Evolutionary conservation across 1,139 yeast species (phyloP), one percentile per base, ranked within the genome.

Genomic region (Sugiyamaella pinicola): DNA sequence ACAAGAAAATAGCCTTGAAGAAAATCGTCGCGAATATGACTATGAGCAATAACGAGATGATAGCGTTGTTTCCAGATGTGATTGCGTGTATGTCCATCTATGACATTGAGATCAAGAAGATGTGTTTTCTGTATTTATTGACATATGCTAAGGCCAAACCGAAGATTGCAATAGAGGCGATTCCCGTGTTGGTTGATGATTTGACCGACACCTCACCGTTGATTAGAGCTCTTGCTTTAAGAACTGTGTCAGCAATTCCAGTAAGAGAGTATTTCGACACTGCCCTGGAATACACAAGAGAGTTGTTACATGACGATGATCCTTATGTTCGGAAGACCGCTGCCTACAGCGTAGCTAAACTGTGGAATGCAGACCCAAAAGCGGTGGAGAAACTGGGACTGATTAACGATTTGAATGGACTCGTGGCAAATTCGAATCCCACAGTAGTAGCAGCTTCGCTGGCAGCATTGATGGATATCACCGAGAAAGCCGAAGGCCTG

Each of bases 1-100:
- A 76, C 55, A 74, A 84, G 63, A 84, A 82, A 65, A 71, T 78
- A 19, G 83, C 89, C 0, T 73, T 93, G 60, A 85, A 84, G 68
- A 87, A 87, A 65, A 79, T 89, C 28, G 77, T 90, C 6, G 95
- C 96, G 43, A 91, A 90, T 67, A 78, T 89, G 70, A 85, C 95
- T 4, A 76, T 90, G 71, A 90, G 90, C 54, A 89, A 89, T 66
- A 78, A 79, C 58, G 97, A 91, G 64, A 80, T 90, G 81, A 76
- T 82, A 9, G 65, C 74, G 35, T 66, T 91, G 55, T 80, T 85
- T 66, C 84, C 85, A 0, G 95, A 87, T 46, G 79, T 91, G 10
- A 67, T 87, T 7, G 74, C 74, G 31, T 75, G 87, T 53, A 77
- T 88, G 75, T 73, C 77, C 50, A 74, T 79, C 18, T 82, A 81